These are phyloP conservation scores for Candida namnaoensis DNA, from an alignment of 805 yeast genomes.

Conservation along the genomic window DNA sequence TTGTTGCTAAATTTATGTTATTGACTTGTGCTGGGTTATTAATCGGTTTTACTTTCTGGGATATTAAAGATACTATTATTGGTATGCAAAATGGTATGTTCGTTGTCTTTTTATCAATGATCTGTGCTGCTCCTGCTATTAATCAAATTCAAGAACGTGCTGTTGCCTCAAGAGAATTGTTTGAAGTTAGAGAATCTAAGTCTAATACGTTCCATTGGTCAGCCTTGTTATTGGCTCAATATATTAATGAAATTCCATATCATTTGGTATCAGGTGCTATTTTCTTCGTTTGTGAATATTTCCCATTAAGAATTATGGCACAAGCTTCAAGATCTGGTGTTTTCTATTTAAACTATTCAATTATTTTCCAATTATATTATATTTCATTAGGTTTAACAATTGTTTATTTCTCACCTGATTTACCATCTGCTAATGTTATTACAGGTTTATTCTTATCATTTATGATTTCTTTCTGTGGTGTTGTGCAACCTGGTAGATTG, in stretches of 20 bases:
- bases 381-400: slow-evolving; percentile 40
- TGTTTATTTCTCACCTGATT: slow-evolving; percentile 55
- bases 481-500: slow-evolving; percentile 25
- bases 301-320: slow-evolving; percentile 34
- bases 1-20: slow-evolving; percentile 43
- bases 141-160: slow-evolving; percentile 62
- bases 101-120: slow-evolving; percentile 48
- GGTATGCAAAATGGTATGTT: slow-evolving; percentile 56
- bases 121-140: slow-evolving; percentile 43
- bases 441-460: slow-evolving; percentile 31
- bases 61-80: slow-evolving; percentile 38
- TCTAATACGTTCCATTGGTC: slow-evolving; percentile 75
- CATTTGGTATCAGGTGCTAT: slow-evolving; percentile 39
- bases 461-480: slow-evolving; percentile 28
- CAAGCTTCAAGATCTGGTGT: slow-evolving; percentile 40
- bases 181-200: slow-evolving; percentile 62
- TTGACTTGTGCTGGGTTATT: slow-evolving; percentile 48
- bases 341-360: slow-evolving; percentile 33
- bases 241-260: slow-evolving; percentile 54
- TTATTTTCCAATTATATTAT: slow-evolving; percentile 34
- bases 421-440: slow-evolving; percentile 60
- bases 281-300: slow-evolving; percentile 44
- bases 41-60: slow-evolving; percentile 67
- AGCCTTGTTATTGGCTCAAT: slow-evolving; percentile 44
- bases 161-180: slow-evolving; percentile 49